A percentile compares a stretch with the other conserved stretches of the same genome.
These are phyloP conservation scores for Ophioceras dolichostomum DNA, from an alignment of 2,329 filamentous ascomycete genomes.

Conservation along the genomic window DNA sequence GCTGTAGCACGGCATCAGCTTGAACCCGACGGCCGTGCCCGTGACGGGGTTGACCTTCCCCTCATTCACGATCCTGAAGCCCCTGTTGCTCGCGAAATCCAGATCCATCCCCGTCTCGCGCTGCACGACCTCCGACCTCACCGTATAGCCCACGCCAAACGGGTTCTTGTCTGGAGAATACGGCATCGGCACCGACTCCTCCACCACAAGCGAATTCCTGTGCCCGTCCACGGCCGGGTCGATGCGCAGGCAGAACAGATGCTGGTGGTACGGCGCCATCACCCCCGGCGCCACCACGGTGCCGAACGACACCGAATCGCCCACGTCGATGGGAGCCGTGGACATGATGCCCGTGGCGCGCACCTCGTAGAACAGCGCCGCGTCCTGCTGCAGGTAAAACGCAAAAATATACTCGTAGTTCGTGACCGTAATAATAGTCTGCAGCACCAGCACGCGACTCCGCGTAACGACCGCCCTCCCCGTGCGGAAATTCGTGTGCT, in stretches of 20 bases:
- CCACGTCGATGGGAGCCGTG: slow-evolving; percentile 43
- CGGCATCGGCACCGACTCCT: slow-evolving; percentile 28
- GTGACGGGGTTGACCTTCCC: slow-evolving; percentile 26
- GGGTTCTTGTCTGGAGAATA: slow-evolving; percentile 26
- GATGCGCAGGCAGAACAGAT: slow-evolving; percentile 53
- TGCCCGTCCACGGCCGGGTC: slow-evolving; percentile 52
- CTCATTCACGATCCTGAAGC: slow-evolving; percentile 36
- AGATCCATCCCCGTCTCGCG: slow-evolving; percentile 34
- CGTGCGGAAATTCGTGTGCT: slow-evolving; percentile 59
- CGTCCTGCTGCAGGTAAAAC: slow-evolving; percentile 48
- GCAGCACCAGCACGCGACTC: slow-evolving; percentile 50
- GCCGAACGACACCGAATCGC: slow-evolving; percentile 39
- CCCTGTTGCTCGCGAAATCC: slow-evolving; percentile 32
- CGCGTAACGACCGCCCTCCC: slow-evolving; percentile 47
- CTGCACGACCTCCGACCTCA: slow-evolving; percentile 28
- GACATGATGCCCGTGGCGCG: slow-evolving; percentile 55
- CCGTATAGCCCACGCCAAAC: slow-evolving; percentile 32
- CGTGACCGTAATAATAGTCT: slow-evolving; percentile 55
- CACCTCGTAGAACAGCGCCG: slow-evolving; percentile 47
- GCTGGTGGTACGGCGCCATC: slow-evolving; percentile 58
- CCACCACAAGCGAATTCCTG: slow-evolving; percentile 35
- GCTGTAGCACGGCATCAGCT: slow-evolving; percentile 31
- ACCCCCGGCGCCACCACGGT: slow-evolving; percentile 53
- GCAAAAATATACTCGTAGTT: slow-evolving; percentile 56
- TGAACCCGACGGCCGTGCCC: slow-evolving; percentile 30